Percentiles rank a stretch among this genome's conserved stretches.
Evolutionary conservation across 2,329 filamentous ascomycete species (phyloP).

Genomic region (Cladosporium sp.): DNA sequence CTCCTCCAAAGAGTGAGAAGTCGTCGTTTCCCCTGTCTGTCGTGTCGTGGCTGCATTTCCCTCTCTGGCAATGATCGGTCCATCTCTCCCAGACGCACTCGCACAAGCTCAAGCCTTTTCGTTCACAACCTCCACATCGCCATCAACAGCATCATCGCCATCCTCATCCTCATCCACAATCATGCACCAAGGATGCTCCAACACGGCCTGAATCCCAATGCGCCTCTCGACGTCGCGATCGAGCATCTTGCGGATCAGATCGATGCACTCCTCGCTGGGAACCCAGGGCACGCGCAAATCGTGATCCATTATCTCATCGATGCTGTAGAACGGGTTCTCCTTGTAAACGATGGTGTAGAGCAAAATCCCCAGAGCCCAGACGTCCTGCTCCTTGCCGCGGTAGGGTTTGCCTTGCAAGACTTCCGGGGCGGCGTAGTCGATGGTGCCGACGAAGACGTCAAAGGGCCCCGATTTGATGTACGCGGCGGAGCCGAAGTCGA

Average conservation of each 20-base stretch:
- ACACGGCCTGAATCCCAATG: conserved; percentile 79
- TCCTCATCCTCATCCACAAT: conserved; percentile 20
- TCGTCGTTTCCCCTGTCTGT: no score
- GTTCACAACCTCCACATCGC: background rate
- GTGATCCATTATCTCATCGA: conserved; percentile 98
- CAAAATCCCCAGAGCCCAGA: conserved; percentile 95
- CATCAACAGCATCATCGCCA: background rate
- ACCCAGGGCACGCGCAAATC: conserved; percentile 86
- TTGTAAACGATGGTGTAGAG: conserved; percentile 99
- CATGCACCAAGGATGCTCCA: conserved; percentile 79
- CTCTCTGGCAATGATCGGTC: background rate
- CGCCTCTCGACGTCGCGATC: conserved; percentile 79
- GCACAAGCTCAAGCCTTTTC: background rate
- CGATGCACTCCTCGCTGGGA: conserved; percentile 86
- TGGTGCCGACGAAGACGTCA: conserved; percentile 97
- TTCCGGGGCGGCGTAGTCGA: conserved; percentile 98
- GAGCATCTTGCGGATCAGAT: conserved; percentile 86
- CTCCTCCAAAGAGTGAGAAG: no score
- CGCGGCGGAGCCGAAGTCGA: conserved; percentile 95
- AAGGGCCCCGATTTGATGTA: conserved; percentile 99
- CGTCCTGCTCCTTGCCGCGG: conserved; percentile 92
- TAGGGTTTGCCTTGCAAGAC: conserved; percentile 90
- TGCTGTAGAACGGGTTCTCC: conserved; percentile 98
- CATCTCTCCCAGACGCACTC: background rate
- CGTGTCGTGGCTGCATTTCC: background rate